Percentiles rank a stretch among this genome's conserved stretches.
phyloP scores from a whole-genome alignment of 495 filamentous ascomycete species.

The Sordaria brevicollis region DNA sequence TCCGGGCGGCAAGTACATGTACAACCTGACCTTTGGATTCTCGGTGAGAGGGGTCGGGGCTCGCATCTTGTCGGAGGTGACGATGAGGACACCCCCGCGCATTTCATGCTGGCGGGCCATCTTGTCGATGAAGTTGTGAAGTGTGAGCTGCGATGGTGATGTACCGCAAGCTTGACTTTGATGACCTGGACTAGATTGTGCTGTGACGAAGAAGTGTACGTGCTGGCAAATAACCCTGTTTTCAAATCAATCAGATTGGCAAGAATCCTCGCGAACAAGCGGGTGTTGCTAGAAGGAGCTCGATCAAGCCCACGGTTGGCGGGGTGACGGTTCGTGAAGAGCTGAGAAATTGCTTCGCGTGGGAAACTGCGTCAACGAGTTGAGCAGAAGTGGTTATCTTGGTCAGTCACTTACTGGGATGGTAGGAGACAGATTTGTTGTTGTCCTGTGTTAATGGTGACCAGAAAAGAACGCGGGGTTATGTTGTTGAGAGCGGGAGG shows the following conservation, averaged over 20 bases:
- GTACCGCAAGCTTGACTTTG: background rate
- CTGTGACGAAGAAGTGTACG: background rate
- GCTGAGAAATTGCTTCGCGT: background rate
- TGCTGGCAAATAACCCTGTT: background rate
- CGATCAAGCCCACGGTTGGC: background rate
- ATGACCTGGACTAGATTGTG: background rate
- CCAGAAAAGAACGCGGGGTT: background rate
- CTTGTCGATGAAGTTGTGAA: background rate
- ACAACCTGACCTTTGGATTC: conserved; percentile 14
- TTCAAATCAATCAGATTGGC: background rate
- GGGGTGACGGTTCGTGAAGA: background rate
- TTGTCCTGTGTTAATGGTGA: background rate
- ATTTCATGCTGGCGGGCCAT: background rate
- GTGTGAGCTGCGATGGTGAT: background rate
- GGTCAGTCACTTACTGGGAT: background rate
- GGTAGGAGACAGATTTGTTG: background rate
- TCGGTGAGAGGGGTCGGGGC: background rate
- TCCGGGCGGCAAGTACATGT: conserved; percentile 13
- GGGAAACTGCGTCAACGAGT: background rate
- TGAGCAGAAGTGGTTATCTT: background rate
- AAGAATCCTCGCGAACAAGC: background rate
- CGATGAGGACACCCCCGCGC: background rate
- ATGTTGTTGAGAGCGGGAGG: background rate
- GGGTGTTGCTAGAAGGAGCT: background rate
- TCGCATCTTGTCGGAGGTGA: conserved; percentile 1